Conservation (phyloP, 148 eudicot species). For the Persicaria tinctoria region DNA sequence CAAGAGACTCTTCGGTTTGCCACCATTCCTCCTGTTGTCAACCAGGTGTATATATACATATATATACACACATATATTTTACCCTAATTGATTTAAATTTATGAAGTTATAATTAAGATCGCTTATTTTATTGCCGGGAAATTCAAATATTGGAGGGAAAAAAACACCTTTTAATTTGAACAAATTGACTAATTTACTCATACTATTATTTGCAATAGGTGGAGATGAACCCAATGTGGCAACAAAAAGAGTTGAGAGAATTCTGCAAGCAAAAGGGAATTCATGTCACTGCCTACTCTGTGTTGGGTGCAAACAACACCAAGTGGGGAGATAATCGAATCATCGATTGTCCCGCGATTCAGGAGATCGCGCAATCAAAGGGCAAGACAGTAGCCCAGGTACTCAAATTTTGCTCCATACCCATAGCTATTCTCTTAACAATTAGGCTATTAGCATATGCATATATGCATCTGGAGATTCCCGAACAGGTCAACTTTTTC, state of each 20-base stretch:
- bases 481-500: too few relatives aligned
- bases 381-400: constrained; percentile 20
- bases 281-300: constrained; percentile 21
- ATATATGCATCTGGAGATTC: too few relatives aligned
- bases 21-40: constrained; percentile 20
- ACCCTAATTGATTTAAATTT: too few relatives aligned
- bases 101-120: too few relatives aligned
- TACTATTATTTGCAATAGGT: constrained; percentile 5
- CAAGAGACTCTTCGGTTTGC: constrained; percentile 6
- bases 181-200: too few relatives aligned
- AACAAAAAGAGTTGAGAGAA: constrained; percentile 23
- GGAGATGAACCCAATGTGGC: constrained; percentile 30
- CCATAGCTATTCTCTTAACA: too few relatives aligned
- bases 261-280: constrained; percentile 21
- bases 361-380: constrained; percentile 6
- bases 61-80: too few relatives aligned
- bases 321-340: neutral
- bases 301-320: constrained; percentile 17
- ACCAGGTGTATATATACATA: neutral
- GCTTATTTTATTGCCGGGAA: too few relatives aligned
- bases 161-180: too few relatives aligned
- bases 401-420: neutral
- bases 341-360: neutral
- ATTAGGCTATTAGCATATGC: too few relatives aligned
- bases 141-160: too few relatives aligned